Evolutionary conservation across 1,284 basidiomycete species (phyloP), one percentile per base, ranked within the genome.

Genomic region (Omphalotus olearius): DNA sequence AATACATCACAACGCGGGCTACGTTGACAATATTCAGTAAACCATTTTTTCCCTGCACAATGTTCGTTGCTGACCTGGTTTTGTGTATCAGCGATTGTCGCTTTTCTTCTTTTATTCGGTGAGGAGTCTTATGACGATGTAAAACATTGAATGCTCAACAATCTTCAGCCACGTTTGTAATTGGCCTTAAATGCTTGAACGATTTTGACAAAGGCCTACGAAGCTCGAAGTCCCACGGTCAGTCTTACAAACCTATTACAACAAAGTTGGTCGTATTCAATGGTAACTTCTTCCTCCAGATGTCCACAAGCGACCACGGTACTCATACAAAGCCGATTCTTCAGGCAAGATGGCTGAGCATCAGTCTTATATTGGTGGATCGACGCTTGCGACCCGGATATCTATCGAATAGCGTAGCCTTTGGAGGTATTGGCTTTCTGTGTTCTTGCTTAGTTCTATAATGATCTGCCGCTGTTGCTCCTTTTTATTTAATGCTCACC

Each of bases 11-110:
- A 18, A 91, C 88, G 14, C 75, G 88, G 54, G 83, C 75, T 55
- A 91, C 86, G n/a, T 72, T 87, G 20, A 88, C 83, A 17, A 78
- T 80, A 39, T 93, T 87, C 73, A 91, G 90, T 93, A 61, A 59
- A 89, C 74, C 20, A 5, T n/a, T 26, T 9, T 38, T 26, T n/a
- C 16, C 17, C 30, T 42, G n/a, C 16, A 14, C 11, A 13, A 16
- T 25, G 13, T n/a, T 25, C 10, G 13, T 38, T 25, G n/a, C 26
- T 13, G 17, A 14, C 23, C 45, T 53, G 43, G 48, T 47, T 43
- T 46, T 26, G 50, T 43, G 43, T 37, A 25, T 47, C 56, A 91
- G 88, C 85, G 16, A 78, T 90, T 56, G 75, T 84, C 50, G 81
- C 88, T 1, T 88, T 91, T 68, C 50, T 91, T 16, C 71, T 91